Evolutionary conservation across 306 rosid genomes (phyloP).

Genomic region (Begonia loranthoides): DNA sequence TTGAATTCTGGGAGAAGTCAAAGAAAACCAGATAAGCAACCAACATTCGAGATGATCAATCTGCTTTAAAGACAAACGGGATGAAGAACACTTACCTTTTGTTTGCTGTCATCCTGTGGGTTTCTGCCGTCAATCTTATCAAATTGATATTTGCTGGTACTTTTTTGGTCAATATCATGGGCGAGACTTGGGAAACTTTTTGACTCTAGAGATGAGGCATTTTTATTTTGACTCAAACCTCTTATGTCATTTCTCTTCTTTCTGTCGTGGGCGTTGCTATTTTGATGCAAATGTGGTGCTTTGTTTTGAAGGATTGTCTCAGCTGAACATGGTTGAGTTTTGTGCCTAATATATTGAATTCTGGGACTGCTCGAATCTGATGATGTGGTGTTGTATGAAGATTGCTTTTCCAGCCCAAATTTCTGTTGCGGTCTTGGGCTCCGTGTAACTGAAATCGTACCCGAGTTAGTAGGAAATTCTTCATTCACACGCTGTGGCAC

Average conservation of each 20-base stretch:
- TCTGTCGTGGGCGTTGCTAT: slow-evolving; percentile 12
- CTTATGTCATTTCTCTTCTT: slow-evolving; percentile 16
- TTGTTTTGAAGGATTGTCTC: slow-evolving; percentile 18
- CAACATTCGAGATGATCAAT: background rate
- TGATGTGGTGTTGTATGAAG: slow-evolving; percentile 24
- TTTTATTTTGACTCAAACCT: slow-evolving; percentile 24
- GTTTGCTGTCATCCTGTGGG: slow-evolving; percentile 19
- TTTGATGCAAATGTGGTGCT: slow-evolving; percentile 28
- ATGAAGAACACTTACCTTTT: slow-evolving; percentile 26
- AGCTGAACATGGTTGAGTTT: slow-evolving; percentile 23
- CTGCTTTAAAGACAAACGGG: background rate
- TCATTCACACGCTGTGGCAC: slow-evolving; percentile 15
- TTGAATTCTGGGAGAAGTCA: slow-evolving; percentile 31
- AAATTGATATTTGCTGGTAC: slow-evolving; percentile 24
- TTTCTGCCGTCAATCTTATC: slow-evolving; percentile 13
- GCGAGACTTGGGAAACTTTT: slow-evolving; percentile 11
- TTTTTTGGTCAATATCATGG: slow-evolving; percentile 21
- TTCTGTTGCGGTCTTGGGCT: slow-evolving; percentile 52
- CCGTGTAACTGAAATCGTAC: slow-evolving; percentile 19
- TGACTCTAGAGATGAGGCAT: slow-evolving; percentile 33
- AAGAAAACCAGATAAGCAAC: no score
- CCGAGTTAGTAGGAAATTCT: slow-evolving; percentile 20
- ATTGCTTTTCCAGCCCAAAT: slow-evolving; percentile 50
- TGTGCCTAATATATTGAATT: slow-evolving; percentile 24
- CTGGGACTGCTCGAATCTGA: slow-evolving; percentile 33